Percentiles rank a stretch among this genome's conserved stretches.
Conservation (phyloP, 768 basidiomycete species). For the Calocybe cyanea region DNA sequence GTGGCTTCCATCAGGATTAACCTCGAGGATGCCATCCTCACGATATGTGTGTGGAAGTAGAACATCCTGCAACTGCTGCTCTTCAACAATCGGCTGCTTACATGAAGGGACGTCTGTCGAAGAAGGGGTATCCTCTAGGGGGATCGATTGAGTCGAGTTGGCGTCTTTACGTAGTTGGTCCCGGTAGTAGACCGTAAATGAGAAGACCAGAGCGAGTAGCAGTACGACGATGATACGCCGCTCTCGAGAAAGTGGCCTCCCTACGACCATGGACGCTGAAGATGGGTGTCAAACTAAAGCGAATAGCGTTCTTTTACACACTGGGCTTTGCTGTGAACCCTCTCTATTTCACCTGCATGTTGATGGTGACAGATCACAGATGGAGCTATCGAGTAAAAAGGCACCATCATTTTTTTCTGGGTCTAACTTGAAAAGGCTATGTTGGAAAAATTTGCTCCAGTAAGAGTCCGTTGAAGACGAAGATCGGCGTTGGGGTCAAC, state of each 20-base stretch:
- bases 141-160: not conserved
- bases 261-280: constrained; percentile 5
- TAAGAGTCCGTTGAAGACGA: too few relatives aligned
- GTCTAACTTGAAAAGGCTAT: too few relatives aligned
- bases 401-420: too few relatives aligned
- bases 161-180: constrained; percentile 2
- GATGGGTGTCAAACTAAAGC: too few relatives aligned
- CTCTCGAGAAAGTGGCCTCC: constrained; percentile 5
- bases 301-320: too few relatives aligned
- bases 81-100: not conserved
- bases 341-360: too few relatives aligned
- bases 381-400: too few relatives aligned
- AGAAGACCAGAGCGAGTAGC: constrained; percentile 10
- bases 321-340: too few relatives aligned
- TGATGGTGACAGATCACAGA: too few relatives aligned
- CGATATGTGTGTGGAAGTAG: constrained; percentile 32
- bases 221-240: constrained; percentile 11
- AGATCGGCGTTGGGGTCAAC: too few relatives aligned
- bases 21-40: constrained; percentile 37
- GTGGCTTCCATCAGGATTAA: constrained; percentile 44
- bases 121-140: not conserved
- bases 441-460: too few relatives aligned
- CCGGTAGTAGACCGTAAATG: constrained; percentile 12
- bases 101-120: constrained; percentile 1
- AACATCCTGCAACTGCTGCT: not conserved